Base-by-base conservation (phyloP, 2,329 filamentous ascomycete species). In the Tolypocladium capitatum region DNA sequence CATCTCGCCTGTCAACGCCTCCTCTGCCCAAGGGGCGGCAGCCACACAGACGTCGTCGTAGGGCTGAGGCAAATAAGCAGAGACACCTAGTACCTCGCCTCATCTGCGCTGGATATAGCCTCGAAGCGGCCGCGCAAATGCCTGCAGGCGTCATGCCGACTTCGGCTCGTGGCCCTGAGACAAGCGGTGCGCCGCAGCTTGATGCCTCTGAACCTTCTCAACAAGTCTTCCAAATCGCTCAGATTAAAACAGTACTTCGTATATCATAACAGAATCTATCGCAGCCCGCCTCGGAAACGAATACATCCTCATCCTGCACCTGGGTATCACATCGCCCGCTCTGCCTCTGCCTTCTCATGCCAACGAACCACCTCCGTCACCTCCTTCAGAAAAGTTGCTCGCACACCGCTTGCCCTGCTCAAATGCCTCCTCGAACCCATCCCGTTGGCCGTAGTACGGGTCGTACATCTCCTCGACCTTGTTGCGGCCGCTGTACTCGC, bases 401-500 rank as follows among this genome's bases (percentile, higher is more conserved):
- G 85, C 83, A 62, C 94, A 95, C 52, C 84, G 73, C 50, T 74
- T 69, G 52, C 84, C 83, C 72, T 96, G 90, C 67, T 91, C 80
- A 66, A 85, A 97, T n/a, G 89, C 87, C 59, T 75, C 78, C 58
- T 84, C 79, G 61, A 97, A 97, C 2, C 88, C 89, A 55, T 86
- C 77, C 4, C 72, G 68, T 13, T 80, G 88, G n/a, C 87, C 89
- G 64, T 97, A 97, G 68, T 97, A 98, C 14, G 92, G 92, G 64
- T 97, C 92, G 49, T 78, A 71, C 9, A 96, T 81, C 43, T 86
- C 76, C 68, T 95, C 86, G 20, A 76, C 73, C 56, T 67, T 77
- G 49, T 57, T 59, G 32, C 71, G 78, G 4, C 84, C 85, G 59
- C 86, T 89, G 57, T 73, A 81, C 59, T 90, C 84, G 31, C 92